A percentile compares a stretch with the other conserved stretches of the same genome.
These are phyloP conservation scores for Aureobasidium sp. DNA, from an alignment of 2,329 filamentous ascomycete genomes.

Conservation along the genomic window DNA sequence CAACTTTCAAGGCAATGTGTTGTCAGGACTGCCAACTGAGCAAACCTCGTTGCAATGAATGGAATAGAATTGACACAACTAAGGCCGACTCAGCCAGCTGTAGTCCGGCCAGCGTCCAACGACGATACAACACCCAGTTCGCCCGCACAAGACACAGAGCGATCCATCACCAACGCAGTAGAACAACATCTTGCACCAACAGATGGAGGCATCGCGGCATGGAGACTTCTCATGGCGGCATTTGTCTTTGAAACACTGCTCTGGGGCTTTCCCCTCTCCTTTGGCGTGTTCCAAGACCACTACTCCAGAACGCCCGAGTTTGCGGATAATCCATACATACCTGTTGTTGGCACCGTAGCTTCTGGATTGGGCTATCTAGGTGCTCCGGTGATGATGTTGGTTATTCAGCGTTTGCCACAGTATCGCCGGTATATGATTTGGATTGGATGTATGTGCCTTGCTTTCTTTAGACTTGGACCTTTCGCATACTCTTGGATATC, in stretches of 20 bases:
- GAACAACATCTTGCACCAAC: background rate
- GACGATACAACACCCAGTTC: background rate
- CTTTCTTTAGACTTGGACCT: background rate
- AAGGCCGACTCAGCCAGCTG: background rate
- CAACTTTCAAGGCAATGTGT: no score
- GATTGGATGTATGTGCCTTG: background rate
- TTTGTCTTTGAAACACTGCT: slow-evolving; percentile 49
- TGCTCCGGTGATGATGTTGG: slow-evolving; percentile 43
- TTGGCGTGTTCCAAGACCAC: slow-evolving; percentile 65
- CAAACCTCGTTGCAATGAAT: no score
- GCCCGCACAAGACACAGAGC: background rate
- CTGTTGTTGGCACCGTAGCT: slow-evolving; percentile 58
- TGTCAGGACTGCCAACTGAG: no score
- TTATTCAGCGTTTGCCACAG: slow-evolving; percentile 28
- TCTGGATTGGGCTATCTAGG: slow-evolving; percentile 51
- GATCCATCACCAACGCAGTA: background rate
- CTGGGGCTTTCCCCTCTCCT: slow-evolving; percentile 60
- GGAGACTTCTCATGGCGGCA: slow-evolving; percentile 22
- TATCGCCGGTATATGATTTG: background rate
- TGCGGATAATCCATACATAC: slow-evolving; percentile 38
- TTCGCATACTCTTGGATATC: background rate
- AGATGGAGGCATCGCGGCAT: slow-evolving; percentile 23
- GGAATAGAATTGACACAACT: background rate
- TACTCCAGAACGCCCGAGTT: slow-evolving; percentile 57
- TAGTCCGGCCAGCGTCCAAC: background rate